Conservation (phyloP, 257 asterid species). For the Jacaranda copaia region DNA sequence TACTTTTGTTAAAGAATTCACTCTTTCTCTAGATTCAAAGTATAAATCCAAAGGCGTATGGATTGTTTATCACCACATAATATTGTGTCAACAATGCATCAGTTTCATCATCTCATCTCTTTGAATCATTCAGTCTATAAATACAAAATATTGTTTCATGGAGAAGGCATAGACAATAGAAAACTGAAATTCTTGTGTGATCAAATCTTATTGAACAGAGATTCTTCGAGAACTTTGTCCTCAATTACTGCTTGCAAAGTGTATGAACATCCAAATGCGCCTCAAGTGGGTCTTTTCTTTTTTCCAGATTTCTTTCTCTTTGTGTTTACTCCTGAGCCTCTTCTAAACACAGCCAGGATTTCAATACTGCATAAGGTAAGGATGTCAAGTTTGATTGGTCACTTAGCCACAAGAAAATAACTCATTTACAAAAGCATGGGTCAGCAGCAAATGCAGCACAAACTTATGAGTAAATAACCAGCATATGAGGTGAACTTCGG, state of each 20-base stretch:
- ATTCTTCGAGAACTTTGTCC: constrained; percentile 13
- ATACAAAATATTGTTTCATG: constrained; percentile 30
- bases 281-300: constrained; percentile 54
- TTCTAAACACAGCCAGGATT: constrained; percentile 85
- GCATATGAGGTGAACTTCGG: no score
- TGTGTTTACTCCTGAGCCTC: constrained; percentile 55
- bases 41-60: constrained; percentile 34
- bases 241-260: constrained; percentile 15
- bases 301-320: constrained; percentile 68
- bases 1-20: constrained; percentile 28
- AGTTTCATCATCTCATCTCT: constrained; percentile 31
- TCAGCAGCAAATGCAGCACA: constrained; percentile 27
- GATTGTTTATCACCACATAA: constrained; percentile 34
- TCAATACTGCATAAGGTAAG: constrained; percentile 72
- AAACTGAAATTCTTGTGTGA: constrained; percentile 19
- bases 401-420: constrained; percentile 23
- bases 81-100: constrained; percentile 27
- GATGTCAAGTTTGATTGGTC: constrained; percentile 28
- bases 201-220: constrained; percentile 24
- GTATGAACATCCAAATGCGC: constrained; percentile 34
- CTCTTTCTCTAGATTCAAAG: constrained; percentile 44
- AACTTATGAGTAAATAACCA: neutral
- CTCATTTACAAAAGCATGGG: constrained; percentile 23
- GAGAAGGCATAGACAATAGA: constrained; percentile 15
- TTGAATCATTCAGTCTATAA: constrained; percentile 34